Percentiles rank a stretch among this genome's conserved stretches.
These are phyloP conservation scores for Sclerotinia subarctica DNA, from an alignment of 2,329 filamentous ascomycete genomes.

Conservation along the genomic window DNA sequence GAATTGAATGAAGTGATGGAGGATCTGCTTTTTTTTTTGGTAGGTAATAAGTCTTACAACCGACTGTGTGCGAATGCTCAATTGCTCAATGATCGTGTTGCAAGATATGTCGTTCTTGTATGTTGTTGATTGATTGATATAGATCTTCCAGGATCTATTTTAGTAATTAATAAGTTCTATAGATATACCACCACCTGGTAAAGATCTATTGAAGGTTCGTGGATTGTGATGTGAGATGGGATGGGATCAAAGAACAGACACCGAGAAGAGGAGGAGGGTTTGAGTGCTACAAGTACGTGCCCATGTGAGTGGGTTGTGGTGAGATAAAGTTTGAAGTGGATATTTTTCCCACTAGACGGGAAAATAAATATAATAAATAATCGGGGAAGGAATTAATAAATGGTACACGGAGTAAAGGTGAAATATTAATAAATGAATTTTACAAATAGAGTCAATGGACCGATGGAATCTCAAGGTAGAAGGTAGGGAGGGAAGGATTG, in stretches of 20 bases:
- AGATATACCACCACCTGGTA: not conserved
- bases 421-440: not conserved
- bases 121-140: not conserved
- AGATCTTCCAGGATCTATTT: constrained; percentile 22
- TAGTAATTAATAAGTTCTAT: not conserved
- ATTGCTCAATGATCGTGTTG: constrained; percentile 14
- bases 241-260: not conserved
- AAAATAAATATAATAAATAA: not conserved
- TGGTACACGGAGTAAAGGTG: too few relatives aligned
- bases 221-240: not conserved
- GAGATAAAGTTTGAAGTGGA: not conserved
- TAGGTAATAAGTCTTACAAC: not conserved
- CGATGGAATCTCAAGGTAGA: too few relatives aligned
- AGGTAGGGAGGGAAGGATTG: too few relatives aligned
- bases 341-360: not conserved
- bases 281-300: not conserved
- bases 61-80: constrained; percentile 6
- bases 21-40: not conserved
- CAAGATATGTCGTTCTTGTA: constrained; percentile 1
- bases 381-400: not conserved
- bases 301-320: not conserved
- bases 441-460: too few relatives aligned
- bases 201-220: constrained; percentile 2
- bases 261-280: not conserved
- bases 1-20: not conserved